Conservation (phyloP, 148 eudicot genomes). For the Polygonum maritimum region DNA sequence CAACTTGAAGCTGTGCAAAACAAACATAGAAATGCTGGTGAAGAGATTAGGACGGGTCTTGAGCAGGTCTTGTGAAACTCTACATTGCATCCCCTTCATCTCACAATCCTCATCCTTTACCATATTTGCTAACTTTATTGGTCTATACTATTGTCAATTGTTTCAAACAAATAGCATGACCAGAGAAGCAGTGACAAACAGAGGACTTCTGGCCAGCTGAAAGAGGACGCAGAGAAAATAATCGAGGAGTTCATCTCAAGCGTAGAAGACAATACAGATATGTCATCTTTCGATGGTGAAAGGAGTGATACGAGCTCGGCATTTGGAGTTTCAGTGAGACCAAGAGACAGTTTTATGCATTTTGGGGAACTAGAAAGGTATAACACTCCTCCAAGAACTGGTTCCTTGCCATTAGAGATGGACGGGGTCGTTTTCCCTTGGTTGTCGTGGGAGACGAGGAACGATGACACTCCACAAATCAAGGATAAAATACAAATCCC, state of each 20-base stretch:
- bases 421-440: constrained; percentile 88
- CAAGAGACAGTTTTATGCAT: constrained; percentile 16
- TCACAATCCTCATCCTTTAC: not conserved
- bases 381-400: constrained; percentile 25
- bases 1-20: not conserved
- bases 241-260: constrained; percentile 80
- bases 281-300: constrained; percentile 91
- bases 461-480: constrained; percentile 35
- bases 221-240: constrained; percentile 76
- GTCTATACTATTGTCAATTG: not conserved
- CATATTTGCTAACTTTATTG: not conserved
- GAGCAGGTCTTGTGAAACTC: not conserved
- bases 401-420: constrained; percentile 43
- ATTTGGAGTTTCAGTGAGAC: constrained; percentile 37
- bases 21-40: not conserved
- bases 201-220: constrained; percentile 38
- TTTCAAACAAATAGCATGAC: constrained; percentile 7
- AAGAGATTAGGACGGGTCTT: not conserved
- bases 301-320: constrained; percentile 79
- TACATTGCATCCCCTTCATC: not conserved
- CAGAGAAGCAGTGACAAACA: constrained; percentile 64
- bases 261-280: constrained; percentile 74
- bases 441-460: constrained; percentile 87
- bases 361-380: constrained; percentile 32
- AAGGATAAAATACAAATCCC: constrained; percentile 31